phyloP scores from a whole-genome alignment of 1,139 yeast genomes.

The Pichia sp. region DNA sequence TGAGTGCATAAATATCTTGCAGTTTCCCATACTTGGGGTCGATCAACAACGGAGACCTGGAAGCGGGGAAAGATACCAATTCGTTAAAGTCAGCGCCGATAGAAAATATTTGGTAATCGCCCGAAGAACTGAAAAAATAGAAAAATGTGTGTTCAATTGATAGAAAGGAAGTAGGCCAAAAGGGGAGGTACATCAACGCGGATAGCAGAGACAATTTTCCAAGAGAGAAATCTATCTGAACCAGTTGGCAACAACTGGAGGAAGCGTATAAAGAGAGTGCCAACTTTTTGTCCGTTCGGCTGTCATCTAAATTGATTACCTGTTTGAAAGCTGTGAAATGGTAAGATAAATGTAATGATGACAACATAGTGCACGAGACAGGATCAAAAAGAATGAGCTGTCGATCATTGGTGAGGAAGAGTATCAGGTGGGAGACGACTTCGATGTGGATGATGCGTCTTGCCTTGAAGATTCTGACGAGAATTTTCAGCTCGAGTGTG shows the following conservation, averaged over 20 bases:
- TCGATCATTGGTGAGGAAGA: conserved; percentile 1
- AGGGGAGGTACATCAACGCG: conserved; percentile 18
- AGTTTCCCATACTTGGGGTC: conserved; percentile 21
- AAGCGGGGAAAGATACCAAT: not conserved
- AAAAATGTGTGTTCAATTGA: conserved; percentile 17
- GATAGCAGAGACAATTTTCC: conserved; percentile 1
- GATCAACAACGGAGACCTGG: not conserved
- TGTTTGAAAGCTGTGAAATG: conserved; percentile 6
- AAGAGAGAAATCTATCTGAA: conserved; percentile 3
- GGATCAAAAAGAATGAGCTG: conserved; percentile 6
- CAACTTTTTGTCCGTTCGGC: not conserved
- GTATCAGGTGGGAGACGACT: not conserved
- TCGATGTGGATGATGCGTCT: conserved; percentile 1
- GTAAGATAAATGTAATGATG: conserved; percentile 2
- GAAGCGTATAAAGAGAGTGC: conserved; percentile 2
- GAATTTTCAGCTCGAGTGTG: not conserved
- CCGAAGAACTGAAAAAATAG: conserved; percentile 22
- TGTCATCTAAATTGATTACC: not conserved
- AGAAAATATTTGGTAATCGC: conserved; percentile 15
- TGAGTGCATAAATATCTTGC: conserved; percentile 13
- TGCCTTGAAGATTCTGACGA: not conserved
- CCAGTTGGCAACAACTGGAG: conserved; percentile 12
- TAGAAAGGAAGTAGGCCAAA: conserved; percentile 24
- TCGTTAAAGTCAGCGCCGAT: not conserved
- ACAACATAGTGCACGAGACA: not conserved